These are phyloP conservation scores for Coprinopsis cinerea DNA, from an alignment of 768 basidiomycete species.

Conservation along the genomic window DNA sequence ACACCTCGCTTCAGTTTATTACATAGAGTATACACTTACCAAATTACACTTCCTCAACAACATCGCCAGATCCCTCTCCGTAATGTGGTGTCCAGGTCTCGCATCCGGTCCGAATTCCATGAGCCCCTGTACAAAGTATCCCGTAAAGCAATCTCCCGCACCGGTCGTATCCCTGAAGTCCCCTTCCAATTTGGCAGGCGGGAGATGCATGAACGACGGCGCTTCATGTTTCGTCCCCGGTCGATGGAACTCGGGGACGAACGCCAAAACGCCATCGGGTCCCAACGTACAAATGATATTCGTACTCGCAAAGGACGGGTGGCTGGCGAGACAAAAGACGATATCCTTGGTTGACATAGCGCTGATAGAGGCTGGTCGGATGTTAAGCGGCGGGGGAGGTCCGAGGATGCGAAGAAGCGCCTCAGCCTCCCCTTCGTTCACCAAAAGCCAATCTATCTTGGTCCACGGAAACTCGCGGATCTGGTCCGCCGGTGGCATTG, in stretches of 20 bases:
- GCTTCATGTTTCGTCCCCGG: slow-evolving; percentile 7
- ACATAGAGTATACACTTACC: slow-evolving; percentile 23
- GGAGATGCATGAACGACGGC: slow-evolving; percentile 30
- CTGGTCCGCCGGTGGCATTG: slow-evolving; percentile 6
- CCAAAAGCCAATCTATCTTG: background rate
- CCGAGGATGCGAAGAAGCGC: slow-evolving; percentile 7
- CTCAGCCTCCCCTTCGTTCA: slow-evolving; percentile 38
- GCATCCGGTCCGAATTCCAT: slow-evolving; percentile 32
- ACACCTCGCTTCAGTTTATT: background rate
- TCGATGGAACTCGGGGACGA: slow-evolving; percentile 25
- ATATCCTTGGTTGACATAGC: slow-evolving; percentile 12
- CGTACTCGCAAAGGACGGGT: slow-evolving; percentile 25
- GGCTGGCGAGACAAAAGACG: slow-evolving; percentile 16
- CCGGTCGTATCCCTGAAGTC: slow-evolving; percentile 50
- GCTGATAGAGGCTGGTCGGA: background rate
- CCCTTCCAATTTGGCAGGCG: slow-evolving; percentile 39
- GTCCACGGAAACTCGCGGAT: slow-evolving; percentile 1
- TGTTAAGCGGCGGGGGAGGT: background rate
- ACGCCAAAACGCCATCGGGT: slow-evolving; percentile 41
- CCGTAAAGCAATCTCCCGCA: slow-evolving; percentile 61
- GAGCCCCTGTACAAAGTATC: slow-evolving; percentile 51
- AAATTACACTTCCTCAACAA: slow-evolving; percentile 37
- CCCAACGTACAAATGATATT: slow-evolving; percentile 57
- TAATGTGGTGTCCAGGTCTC: slow-evolving; percentile 19
- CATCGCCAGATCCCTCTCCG: slow-evolving; percentile 24